phyloP scores from a whole-genome alignment of 805 yeast species.

The Metschnikowia anglica region DNA sequence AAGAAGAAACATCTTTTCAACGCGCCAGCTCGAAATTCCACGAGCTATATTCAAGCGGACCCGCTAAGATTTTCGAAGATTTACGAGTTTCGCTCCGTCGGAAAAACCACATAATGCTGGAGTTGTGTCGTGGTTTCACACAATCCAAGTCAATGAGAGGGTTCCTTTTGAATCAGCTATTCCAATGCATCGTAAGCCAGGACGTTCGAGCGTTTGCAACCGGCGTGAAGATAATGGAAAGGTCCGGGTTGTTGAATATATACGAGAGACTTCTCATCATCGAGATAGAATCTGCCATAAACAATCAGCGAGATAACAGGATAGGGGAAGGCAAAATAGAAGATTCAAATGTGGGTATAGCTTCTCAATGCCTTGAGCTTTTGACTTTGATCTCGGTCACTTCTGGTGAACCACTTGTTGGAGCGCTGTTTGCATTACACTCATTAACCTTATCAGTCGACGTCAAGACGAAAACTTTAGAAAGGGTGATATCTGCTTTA shows the following conservation, averaged over 20 bases:
- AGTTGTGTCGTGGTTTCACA: constrained; percentile 9
- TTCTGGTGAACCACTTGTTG: constrained; percentile 15
- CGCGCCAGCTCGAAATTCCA: background rate
- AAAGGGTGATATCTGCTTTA: constrained; percentile 11
- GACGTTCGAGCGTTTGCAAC: constrained; percentile 1
- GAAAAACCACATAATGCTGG: constrained; percentile 1
- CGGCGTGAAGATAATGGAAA: constrained; percentile 7
- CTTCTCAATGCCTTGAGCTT: constrained; percentile 2
- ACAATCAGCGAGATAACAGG: background rate
- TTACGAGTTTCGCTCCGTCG: constrained; percentile 3
- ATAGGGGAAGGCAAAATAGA: background rate
- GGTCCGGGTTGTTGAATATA: constrained; percentile 3
- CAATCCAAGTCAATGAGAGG: constrained; percentile 11
- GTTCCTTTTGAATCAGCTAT: constrained; percentile 7
- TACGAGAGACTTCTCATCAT: constrained; percentile 9
- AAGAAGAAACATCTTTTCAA: constrained; percentile 4
- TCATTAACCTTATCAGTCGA: background rate
- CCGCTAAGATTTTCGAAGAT: constrained; percentile 4
- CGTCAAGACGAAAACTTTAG: constrained; percentile 9
- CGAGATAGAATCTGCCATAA: constrained; percentile 5
- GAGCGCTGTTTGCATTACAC: constrained; percentile 13
- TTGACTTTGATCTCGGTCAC: constrained; percentile 4
- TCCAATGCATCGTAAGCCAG: constrained; percentile 1
- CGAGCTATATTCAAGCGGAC: background rate
- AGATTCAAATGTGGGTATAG: background rate